Base-by-base conservation (phyloP, 352 stramenopile genomes). In the Globisporangium paddicum region DNA sequence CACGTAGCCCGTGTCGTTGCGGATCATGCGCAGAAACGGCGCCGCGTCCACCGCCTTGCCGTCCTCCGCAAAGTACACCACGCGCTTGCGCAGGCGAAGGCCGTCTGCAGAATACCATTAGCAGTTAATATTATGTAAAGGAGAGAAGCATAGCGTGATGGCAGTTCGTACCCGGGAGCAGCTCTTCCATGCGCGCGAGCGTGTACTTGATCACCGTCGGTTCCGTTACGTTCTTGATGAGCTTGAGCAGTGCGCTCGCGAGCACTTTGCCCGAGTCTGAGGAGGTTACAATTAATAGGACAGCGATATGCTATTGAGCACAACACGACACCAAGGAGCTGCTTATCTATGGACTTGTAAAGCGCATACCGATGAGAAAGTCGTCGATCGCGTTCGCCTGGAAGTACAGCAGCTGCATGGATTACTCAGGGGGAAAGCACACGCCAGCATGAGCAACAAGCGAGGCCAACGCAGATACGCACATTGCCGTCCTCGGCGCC, bases 171-270 rank as follows among this genome's bases (percentile, higher is more conserved):
- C 84, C 84, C 30, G 86, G 84, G 18, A 95, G 64, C 18, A 95
- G 68, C 64, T 95, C 83, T 55, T 95, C 82, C 79, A 95, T 91
- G 62, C 86, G 83, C 3, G 86, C 86, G 34, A 95, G 74, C 55
- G 83, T 86, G 66, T 95, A 95, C 53, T 90, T 90, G 54, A 95
- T 73, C 30, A 95, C 86, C 5, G 86, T 90, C 14, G 84, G 82
- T 55, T 95, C 86, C 7, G 86, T 95, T 62, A 95, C 84, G 67
- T 95, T 92, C 75, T 92, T 92, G 37, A 95, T 70, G 35, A 95
- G 60, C 66, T 95, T 95, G 40, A 95, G 68, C 58, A 95, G 65
- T 16, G 79, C 80, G 40, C 68, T 72, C 13, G 68, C 83, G 38
- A 95, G 68, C 50, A 74, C 66, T 67, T 62, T 68, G 19, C 82